Conservation (phyloP, 1,284 basidiomycete genomes). For the Prillingera fragicola region DNA sequence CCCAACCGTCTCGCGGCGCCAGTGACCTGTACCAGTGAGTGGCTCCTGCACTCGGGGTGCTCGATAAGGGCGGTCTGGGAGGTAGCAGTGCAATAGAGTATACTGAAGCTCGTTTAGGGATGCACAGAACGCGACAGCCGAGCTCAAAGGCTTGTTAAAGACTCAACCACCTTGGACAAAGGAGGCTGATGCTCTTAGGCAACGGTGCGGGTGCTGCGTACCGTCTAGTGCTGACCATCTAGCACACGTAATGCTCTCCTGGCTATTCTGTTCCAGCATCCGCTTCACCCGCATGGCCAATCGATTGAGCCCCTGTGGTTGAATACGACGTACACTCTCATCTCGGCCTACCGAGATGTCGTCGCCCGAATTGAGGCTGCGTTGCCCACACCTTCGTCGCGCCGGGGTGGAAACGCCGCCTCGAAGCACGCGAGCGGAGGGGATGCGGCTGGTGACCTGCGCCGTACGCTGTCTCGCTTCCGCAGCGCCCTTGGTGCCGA, state of each 20-base stretch:
- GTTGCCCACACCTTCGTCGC: constrained; percentile 19
- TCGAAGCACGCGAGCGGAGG: constrained; percentile 16
- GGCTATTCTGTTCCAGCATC: constrained; percentile 66
- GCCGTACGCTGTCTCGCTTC: constrained; percentile 80
- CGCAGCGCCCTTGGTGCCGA: constrained; percentile 78
- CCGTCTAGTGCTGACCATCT: constrained; percentile 8
- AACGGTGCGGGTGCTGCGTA: constrained; percentile 57
- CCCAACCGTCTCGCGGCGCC: neutral
- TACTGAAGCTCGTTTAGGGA: too few species aligned
- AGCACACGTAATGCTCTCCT: constrained; percentile 74
- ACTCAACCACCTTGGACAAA: constrained; percentile 69
- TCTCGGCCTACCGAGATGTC: constrained; percentile 72
- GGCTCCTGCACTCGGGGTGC: neutral
- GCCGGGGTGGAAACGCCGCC: constrained; percentile 6
- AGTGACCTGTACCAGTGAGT: constrained; percentile 11
- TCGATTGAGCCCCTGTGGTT: constrained; percentile 84
- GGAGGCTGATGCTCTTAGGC: constrained; percentile 75
- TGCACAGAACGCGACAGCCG: constrained; percentile 15
- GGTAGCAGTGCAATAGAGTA: constrained; percentile 4
- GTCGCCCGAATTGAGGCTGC: constrained; percentile 60
- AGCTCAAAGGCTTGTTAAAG: constrained; percentile 52
- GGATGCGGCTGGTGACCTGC: constrained; percentile 63
- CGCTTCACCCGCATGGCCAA: constrained; percentile 67
- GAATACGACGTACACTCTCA: constrained; percentile 82
- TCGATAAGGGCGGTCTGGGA: neutral